Evolutionary conservation across 164 flowering plant genomes (phyloP).

Genomic region (Macadamia tetraphylla): DNA sequence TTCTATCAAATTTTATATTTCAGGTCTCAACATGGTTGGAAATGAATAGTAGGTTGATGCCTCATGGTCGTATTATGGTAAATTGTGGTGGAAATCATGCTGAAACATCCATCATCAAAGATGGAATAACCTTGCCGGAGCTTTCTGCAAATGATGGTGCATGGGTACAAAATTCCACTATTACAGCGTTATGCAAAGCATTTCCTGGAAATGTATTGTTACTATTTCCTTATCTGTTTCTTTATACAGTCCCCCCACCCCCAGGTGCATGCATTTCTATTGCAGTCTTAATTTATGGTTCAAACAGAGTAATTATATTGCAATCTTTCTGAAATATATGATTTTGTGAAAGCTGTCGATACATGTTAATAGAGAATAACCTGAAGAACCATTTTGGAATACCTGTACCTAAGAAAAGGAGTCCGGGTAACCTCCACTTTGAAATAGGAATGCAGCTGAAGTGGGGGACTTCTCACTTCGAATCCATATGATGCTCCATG

Average conservation of each 20-base stretch:
- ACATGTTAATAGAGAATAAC: too few species aligned
- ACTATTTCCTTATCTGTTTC: not conserved
- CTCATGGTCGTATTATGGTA: constrained; percentile 81
- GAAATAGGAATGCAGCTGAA: not conserved
- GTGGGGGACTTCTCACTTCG: not conserved
- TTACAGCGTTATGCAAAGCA: constrained; percentile 49
- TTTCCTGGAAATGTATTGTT: constrained; percentile 57
- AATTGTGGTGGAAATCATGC: constrained; percentile 61
- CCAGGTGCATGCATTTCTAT: too few species aligned
- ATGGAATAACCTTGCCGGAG: constrained; percentile 6
- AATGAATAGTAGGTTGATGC: constrained; percentile 47
- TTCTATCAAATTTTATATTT: not conserved
- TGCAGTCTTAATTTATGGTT: not conserved
- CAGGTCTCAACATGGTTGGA: constrained; percentile 56
- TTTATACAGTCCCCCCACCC: too few species aligned
- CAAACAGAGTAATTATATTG: not conserved
- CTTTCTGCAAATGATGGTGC: constrained; percentile 14
- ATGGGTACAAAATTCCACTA: constrained; percentile 47
- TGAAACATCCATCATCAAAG: constrained; percentile 11
- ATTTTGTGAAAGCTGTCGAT: not conserved
- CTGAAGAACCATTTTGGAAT: not conserved
- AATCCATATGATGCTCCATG: not conserved
- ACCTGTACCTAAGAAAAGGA: not conserved
- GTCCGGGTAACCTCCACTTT: not conserved
- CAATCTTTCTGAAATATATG: not conserved